Conservation (phyloP, 169 alveolate genomes). For the Eimeria necatrix region DNA sequence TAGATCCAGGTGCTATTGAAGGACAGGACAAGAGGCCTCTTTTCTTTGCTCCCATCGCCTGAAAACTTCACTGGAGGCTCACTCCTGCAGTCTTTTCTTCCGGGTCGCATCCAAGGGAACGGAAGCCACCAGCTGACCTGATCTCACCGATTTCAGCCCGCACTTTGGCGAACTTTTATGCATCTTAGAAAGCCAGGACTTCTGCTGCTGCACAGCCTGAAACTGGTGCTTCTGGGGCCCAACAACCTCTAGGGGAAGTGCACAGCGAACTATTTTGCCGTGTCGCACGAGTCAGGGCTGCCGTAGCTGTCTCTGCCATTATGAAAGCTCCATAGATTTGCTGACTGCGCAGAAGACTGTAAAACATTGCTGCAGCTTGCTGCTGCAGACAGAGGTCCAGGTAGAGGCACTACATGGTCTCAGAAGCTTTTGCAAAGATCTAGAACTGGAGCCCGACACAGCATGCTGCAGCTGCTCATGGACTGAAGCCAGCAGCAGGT, state of each 20-base stretch:
- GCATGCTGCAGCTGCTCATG: background rate
- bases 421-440: background rate
- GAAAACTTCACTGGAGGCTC: too few relatives aligned
- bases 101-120: too few relatives aligned
- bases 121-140: too few relatives aligned
- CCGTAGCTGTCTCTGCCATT: background rate
- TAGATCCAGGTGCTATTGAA: too few relatives aligned
- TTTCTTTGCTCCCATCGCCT: too few relatives aligned
- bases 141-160: too few relatives aligned
- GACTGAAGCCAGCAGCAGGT: background rate
- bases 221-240: too few relatives aligned
- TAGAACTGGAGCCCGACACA: background rate
- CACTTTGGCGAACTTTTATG: too few relatives aligned
- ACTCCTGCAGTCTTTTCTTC: too few relatives aligned
- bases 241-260: background rate
- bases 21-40: too few relatives aligned
- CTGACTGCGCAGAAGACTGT: background rate
- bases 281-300: background rate
- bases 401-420: slow-evolving; percentile 4
- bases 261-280: slow-evolving; percentile 5
- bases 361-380: background rate
- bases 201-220: too few relatives aligned
- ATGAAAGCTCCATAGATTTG: background rate
- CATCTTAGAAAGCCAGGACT: too few relatives aligned
- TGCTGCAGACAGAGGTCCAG: slow-evolving; percentile 1